A percentile compares a stretch with the other conserved stretches of the same genome.
phyloP scores from a whole-genome alignment of 129 eudicot species.

The Ambrosia artemisiifolia region DNA sequence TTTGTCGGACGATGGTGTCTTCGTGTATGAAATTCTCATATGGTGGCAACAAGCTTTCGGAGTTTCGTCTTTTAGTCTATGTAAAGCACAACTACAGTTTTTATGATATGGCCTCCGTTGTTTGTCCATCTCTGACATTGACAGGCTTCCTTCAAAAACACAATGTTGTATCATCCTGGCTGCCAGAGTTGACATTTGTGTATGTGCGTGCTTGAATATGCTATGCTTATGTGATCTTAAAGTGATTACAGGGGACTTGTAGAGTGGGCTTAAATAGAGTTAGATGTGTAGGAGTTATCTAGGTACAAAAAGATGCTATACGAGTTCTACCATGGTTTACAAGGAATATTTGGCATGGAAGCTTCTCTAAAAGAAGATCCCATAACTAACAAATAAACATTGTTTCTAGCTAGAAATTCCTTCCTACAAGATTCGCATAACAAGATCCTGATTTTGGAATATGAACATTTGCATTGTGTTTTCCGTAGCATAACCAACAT shows the following conservation, averaged over 20 bases:
- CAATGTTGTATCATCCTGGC: background rate
- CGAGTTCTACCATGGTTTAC: background rate
- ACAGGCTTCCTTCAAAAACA: background rate
- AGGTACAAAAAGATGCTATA: background rate
- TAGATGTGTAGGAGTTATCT: background rate
- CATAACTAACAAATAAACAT: background rate
- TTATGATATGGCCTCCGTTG: slow-evolving; percentile 12
- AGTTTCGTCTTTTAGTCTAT: background rate
- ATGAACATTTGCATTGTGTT: background rate
- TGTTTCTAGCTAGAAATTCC: background rate
- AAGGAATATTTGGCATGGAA: background rate
- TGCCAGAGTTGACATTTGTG: slow-evolving; percentile 9
- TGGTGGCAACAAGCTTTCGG: background rate
- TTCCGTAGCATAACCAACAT: background rate
- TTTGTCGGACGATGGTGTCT: slow-evolving; percentile 10
- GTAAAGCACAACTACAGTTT: background rate
- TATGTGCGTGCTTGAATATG: background rate
- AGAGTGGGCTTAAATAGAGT: background rate
- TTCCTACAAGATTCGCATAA: slow-evolving; percentile 3
- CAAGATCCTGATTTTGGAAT: background rate
- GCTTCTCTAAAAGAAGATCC: slow-evolving; percentile 11
- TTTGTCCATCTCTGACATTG: slow-evolving; percentile 2
- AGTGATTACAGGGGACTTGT: background rate
- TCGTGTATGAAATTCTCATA: slow-evolving; percentile 32
- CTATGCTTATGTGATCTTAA: background rate